Conservation (phyloP, 2,329 filamentous ascomycete genomes). For the Fusarium sp. region DNA sequence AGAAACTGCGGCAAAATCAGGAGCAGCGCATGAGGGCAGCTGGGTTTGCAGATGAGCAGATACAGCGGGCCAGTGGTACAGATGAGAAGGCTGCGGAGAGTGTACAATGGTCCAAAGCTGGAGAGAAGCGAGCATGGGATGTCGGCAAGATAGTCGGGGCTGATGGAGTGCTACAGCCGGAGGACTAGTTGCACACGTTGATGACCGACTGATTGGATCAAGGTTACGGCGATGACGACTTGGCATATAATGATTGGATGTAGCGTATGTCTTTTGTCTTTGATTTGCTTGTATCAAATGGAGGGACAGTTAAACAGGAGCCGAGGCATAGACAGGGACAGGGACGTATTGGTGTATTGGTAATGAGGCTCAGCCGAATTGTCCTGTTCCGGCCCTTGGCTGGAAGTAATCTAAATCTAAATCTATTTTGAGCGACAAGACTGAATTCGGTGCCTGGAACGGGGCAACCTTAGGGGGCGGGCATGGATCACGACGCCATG, state of each 20-base stretch:
- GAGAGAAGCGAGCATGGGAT: constrained; percentile 73
- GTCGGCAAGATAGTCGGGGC: constrained; percentile 58
- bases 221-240: constrained; percentile 14
- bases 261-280: constrained; percentile 19
- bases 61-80: constrained; percentile 69
- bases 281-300: constrained; percentile 5
- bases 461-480: constrained; percentile 17
- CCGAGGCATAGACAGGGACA: neutral
- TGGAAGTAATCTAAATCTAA: neutral
- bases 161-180: constrained; percentile 26
- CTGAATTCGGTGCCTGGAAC: constrained; percentile 28
- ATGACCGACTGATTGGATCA: constrained; percentile 13
- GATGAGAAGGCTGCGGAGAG: constrained; percentile 69
- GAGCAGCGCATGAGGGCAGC: constrained; percentile 80
- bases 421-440: neutral
- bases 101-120: constrained; percentile 77
- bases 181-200: constrained; percentile 15
- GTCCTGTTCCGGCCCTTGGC: constrained; percentile 21
- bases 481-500: constrained; percentile 34
- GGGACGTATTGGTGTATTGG: neutral
- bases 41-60: constrained; percentile 80
- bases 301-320: constrained; percentile 3
- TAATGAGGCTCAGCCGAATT: constrained; percentile 5
- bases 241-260: constrained; percentile 28
- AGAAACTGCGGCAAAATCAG: constrained; percentile 79